phyloP scores from a whole-genome alignment of 1,284 basidiomycete species.

The Ustilago trichophora region DNA sequence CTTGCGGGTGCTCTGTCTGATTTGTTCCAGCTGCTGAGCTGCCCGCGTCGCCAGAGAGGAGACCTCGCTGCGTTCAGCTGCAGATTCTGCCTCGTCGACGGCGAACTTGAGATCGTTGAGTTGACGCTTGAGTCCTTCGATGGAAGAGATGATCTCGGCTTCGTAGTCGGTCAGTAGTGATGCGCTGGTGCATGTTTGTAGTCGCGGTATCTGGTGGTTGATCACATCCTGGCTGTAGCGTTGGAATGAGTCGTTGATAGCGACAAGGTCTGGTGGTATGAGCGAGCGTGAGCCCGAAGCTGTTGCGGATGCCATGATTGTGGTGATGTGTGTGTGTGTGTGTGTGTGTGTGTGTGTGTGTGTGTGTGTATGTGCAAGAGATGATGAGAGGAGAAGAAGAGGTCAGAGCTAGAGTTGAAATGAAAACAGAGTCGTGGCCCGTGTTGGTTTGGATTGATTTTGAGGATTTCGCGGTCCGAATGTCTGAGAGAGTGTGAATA shows the following conservation, averaged over 20 bases:
- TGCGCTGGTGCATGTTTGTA: constrained; percentile 28
- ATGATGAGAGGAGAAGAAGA: no score
- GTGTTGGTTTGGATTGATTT: no score
- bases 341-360: no score
- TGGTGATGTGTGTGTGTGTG: no score
- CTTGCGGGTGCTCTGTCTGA: constrained; percentile 24
- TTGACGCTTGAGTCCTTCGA: constrained; percentile 43
- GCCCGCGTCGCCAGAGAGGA: constrained; percentile 1
- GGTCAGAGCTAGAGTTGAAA: no score
- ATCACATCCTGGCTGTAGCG: constrained; percentile 44
- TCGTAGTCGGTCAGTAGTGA: constrained; percentile 42
- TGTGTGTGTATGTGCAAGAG: no score
- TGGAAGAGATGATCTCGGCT: constrained; percentile 43
- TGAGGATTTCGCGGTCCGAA: no score
- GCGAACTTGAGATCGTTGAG: constrained; percentile 44
- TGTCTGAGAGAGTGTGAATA: no score
- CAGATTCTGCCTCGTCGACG: constrained; percentile 47
- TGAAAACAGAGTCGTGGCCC: no score
- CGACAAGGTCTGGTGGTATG: constrained; percentile 26
- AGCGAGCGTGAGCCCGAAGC: constrained; percentile 17
- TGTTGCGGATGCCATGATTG: constrained; percentile 12
- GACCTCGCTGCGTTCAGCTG: constrained; percentile 33
- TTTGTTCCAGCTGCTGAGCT: constrained; percentile 26
- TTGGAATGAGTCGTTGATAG: constrained; percentile 31
- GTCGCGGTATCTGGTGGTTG: constrained; percentile 41